phyloP scores from a whole-genome alignment of 2,329 filamentous ascomycete species.

The Aspergillus sp. region DNA sequence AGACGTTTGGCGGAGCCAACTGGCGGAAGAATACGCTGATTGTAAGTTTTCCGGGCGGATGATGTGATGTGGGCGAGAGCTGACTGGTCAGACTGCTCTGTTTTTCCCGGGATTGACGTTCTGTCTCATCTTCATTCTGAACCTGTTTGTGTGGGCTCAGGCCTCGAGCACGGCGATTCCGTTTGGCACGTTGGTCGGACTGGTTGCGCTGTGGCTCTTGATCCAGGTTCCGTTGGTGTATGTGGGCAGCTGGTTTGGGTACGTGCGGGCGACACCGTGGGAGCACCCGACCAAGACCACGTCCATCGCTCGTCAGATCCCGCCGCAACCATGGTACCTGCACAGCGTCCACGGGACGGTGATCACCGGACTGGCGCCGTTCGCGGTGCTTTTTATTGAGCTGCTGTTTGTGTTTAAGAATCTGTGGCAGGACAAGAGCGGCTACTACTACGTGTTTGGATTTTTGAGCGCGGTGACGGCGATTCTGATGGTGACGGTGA shows the following conservation, averaged over 20 bases:
- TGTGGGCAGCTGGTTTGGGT: constrained; percentile 75
- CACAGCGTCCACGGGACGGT: constrained; percentile 63
- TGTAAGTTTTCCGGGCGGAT: constrained; percentile 29
- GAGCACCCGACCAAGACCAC: constrained; percentile 79
- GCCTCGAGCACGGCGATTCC: constrained; percentile 85
- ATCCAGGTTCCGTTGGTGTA: constrained; percentile 86
- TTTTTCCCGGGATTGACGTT: constrained; percentile 80
- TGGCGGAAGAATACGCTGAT: constrained; percentile 75
- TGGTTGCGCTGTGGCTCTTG: constrained; percentile 76
- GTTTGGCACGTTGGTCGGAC: constrained; percentile 71
- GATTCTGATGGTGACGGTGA: constrained; percentile 72
- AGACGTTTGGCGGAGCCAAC: constrained; percentile 73
- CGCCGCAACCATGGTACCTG: constrained; percentile 73
- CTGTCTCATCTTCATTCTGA: constrained; percentile 71
- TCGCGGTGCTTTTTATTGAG: constrained; percentile 86
- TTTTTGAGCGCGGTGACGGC: constrained; percentile 73
- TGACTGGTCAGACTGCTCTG: constrained; percentile 58
- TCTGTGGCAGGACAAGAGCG: constrained; percentile 85
- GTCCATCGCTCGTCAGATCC: constrained; percentile 69
- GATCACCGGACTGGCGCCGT: constrained; percentile 75
- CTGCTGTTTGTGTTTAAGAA: constrained; percentile 84
- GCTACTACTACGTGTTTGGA: constrained; percentile 89
- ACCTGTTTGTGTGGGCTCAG: constrained; percentile 87
- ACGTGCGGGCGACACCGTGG: constrained; percentile 65
- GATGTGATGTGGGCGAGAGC: constrained; percentile 4